Percentiles rank a stretch among this genome's conserved stretches.
Evolutionary conservation across 306 rosid species (phyloP).

Genomic region (Hylodesmum podocarpum): DNA sequence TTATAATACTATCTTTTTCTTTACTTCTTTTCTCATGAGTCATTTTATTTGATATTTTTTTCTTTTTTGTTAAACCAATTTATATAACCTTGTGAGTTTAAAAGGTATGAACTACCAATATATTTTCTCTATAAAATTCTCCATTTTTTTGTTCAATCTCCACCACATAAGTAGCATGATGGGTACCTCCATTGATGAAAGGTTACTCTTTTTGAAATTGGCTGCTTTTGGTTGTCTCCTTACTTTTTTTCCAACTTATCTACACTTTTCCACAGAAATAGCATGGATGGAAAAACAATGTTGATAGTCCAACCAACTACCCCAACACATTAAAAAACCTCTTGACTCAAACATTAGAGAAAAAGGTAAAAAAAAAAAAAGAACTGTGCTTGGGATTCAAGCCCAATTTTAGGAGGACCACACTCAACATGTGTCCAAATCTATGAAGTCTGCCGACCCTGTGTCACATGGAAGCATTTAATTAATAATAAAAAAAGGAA

Average conservation of each 20-base stretch:
- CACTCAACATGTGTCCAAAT: not conserved
- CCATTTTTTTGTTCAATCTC: not conserved
- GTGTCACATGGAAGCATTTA: not conserved
- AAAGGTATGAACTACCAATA: too few species aligned
- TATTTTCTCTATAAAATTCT: not conserved
- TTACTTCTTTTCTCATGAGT: too few species aligned
- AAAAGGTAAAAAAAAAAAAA: not conserved
- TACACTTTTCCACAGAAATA: not conserved
- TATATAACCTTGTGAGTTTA: not conserved
- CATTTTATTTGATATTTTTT: not conserved
- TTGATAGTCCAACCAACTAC: not conserved
- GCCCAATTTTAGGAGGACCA: too few species aligned
- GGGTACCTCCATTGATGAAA: conserved; percentile 1
- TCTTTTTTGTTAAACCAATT: not conserved
- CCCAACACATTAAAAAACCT: not conserved
- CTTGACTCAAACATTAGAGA: not conserved
- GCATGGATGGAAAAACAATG: not conserved
- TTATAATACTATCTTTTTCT: too few species aligned
- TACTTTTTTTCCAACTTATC: not conserved
- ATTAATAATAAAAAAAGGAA: too few species aligned
- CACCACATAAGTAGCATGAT: conserved; percentile 10
- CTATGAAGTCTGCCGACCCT: not conserved
- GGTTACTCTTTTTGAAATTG: not conserved
- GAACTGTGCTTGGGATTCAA: too few species aligned
- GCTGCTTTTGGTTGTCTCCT: not conserved